phyloP scores from a whole-genome alignment of 1,284 basidiomycete species.

The Cutaneotrichosporon cyanovorans region DNA sequence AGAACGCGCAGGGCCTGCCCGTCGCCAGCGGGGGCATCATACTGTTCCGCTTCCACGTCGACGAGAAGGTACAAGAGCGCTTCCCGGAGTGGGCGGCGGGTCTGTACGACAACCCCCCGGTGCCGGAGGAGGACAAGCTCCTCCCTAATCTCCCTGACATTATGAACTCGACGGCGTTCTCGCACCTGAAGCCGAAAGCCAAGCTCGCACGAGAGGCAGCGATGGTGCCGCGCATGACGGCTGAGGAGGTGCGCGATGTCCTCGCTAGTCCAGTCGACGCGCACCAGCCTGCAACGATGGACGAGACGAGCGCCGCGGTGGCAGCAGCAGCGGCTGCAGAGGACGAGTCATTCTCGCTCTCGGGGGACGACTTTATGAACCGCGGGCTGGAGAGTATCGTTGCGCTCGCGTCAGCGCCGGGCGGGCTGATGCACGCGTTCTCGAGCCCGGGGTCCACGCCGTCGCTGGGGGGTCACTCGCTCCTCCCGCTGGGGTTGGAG shows the following conservation, averaged over 20 bases:
- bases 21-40: slow-evolving; percentile 31
- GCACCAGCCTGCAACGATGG: neutral
- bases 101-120: slow-evolving; percentile 41
- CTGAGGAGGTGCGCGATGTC: slow-evolving; percentile 27
- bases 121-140: slow-evolving; percentile 29
- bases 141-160: slow-evolving; percentile 28
- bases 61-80: slow-evolving; percentile 29
- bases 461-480: slow-evolving; percentile 1
- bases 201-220: slow-evolving; percentile 17
- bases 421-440: slow-evolving; percentile 13
- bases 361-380: slow-evolving; percentile 13
- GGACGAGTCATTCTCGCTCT: slow-evolving; percentile 14
- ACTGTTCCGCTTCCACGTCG: slow-evolving; percentile 41
- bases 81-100: slow-evolving; percentile 39
- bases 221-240: slow-evolving; percentile 12
- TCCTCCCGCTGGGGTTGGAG: slow-evolving; percentile 9
- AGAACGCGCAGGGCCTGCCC: slow-evolving; percentile 34
- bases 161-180: slow-evolving; percentile 26
- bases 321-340: slow-evolving; percentile 7
- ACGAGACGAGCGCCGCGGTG: slow-evolving; percentile 7
- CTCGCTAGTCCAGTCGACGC: slow-evolving; percentile 11
- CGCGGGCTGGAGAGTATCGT: slow-evolving; percentile 19
- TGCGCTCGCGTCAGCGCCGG: slow-evolving; percentile 13
- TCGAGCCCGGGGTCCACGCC: slow-evolving; percentile 1
- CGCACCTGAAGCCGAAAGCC: slow-evolving; percentile 21